phyloP scores from a whole-genome alignment of 2,329 filamentous ascomycete genomes.

The Raffaelea albimanens region DNA sequence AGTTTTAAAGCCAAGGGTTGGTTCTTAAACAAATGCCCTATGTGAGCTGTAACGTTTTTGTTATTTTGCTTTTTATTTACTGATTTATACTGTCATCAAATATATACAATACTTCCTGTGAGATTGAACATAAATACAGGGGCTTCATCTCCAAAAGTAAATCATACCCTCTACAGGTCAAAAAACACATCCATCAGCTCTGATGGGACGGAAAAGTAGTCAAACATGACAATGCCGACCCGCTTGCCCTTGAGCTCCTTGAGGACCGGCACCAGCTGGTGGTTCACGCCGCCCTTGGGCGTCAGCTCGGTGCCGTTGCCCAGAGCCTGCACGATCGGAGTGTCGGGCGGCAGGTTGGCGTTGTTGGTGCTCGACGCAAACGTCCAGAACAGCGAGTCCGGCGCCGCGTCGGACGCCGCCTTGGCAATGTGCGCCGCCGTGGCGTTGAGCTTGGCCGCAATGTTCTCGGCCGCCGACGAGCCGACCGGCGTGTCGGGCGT shows the following conservation, averaged over 20 bases:
- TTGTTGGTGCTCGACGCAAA: conserved; percentile 35
- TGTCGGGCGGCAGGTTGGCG: conserved; percentile 25
- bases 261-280: conserved; percentile 28
- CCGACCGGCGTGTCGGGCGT: conserved; percentile 17
- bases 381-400: conserved; percentile 35
- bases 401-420: conserved; percentile 24
- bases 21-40: too few species aligned
- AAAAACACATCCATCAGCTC: conserved; percentile 24
- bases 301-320: conserved; percentile 28
- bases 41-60: too few species aligned
- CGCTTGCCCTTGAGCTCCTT: conserved; percentile 28
- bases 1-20: too few species aligned
- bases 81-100: too few species aligned
- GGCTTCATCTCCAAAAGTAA: too few species aligned
- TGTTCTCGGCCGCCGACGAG: conserved; percentile 24
- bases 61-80: too few species aligned
- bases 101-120: too few species aligned
- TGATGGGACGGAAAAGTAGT: conserved; percentile 35
- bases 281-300: conserved; percentile 33
- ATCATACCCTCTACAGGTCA: not conserved
- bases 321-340: conserved; percentile 34
- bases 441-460: conserved; percentile 34
- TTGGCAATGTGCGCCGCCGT: conserved; percentile 26
- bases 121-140: too few species aligned
- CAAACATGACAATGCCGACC: conserved; percentile 42